Base-by-base conservation (phyloP, 2,329 filamentous ascomycete genomes). In the Neophaeococcomyces mojaviensis region DNA sequence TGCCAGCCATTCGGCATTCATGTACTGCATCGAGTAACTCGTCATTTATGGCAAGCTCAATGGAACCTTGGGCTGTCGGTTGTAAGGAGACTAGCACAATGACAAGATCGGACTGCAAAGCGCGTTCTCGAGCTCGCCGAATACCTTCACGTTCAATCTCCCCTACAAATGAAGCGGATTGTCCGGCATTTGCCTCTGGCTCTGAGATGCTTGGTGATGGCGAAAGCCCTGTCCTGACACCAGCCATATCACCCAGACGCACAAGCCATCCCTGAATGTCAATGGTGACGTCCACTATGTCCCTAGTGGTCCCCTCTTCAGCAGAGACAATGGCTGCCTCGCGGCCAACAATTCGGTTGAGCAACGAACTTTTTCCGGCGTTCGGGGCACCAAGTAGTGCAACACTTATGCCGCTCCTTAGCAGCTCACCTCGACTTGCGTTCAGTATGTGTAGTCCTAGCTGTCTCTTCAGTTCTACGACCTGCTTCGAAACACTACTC, bases 291-390 rank as follows among this genome's bases (percentile, higher is more conserved):
- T 98, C 92, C 9, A 98, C 83, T 43, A 98, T 82, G 67, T 98
- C 92, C 49, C 92, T 72, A 5, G 92, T 98, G 1, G 92, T 98
- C 0, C 92, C 92, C 32, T 88, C 88, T 67, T 97, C 89, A 1
- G 81, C 76, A 36, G 88, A 95, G 6, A 98, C 92, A 57, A 98
- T 98, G 3, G 89, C 94, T 2, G 92, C 92, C 62, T 97, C 90
- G 43, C 89, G 76, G 0, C 92, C 90, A 2, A 96, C 87, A 41
- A 98, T 77, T 18, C 82, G 72, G 61, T 98, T 98, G 66, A 98
- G 79, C 49, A 98, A 66, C 12, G 88, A 96, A 63, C 89, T 96
- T 64, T 98, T 98, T 12, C 92, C 92, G 0, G 83, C 88, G 59
- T 98, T 98, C 1, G 92, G 92, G 5, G 89, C 88, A 0, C 92